phyloP scores from a whole-genome alignment of 2,329 filamentous ascomycete genomes.

The Thyridium curvatum region DNA sequence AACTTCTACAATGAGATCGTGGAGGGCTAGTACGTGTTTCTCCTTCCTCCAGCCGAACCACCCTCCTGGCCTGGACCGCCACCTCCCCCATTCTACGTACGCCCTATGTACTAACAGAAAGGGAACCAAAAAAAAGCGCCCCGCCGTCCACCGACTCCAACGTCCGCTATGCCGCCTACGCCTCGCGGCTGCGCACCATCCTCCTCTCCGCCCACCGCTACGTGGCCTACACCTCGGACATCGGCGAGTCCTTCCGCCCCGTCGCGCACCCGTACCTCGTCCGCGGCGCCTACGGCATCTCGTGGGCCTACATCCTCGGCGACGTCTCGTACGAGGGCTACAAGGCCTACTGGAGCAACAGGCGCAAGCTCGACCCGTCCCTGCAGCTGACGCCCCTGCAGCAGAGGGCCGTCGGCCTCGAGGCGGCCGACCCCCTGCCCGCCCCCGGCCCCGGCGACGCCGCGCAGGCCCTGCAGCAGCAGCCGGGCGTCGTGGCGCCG shows the following conservation, averaged over 20 bases:
- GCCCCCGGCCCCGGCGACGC: slow-evolving; percentile 19
- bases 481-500: slow-evolving; percentile 48
- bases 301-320: slow-evolving; percentile 86
- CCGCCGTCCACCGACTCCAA: slow-evolving; percentile 78
- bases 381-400: slow-evolving; percentile 45
- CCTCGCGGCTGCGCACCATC: slow-evolving; percentile 76
- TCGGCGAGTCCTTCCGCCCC: slow-evolving; percentile 92
- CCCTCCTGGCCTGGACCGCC: neutral
- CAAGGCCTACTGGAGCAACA: slow-evolving; percentile 87
- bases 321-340: slow-evolving; percentile 93
- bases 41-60: neutral
- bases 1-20: slow-evolving; percentile 72
- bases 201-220: slow-evolving; percentile 89
- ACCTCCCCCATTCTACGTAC: neutral
- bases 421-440: slow-evolving; percentile 7
- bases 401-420: slow-evolving; percentile 40
- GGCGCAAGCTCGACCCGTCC: slow-evolving; percentile 64
- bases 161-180: slow-evolving; percentile 89
- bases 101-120: neutral
- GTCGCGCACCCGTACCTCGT: slow-evolving; percentile 83
- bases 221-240: slow-evolving; percentile 93
- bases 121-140: slow-evolving; percentile 37
- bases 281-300: slow-evolving; percentile 78
- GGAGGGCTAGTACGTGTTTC: slow-evolving; percentile 64
- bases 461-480: slow-evolving; percentile 2